Conservation (phyloP, 768 basidiomycete species). For the Boletus pseudopeckii region DNA sequence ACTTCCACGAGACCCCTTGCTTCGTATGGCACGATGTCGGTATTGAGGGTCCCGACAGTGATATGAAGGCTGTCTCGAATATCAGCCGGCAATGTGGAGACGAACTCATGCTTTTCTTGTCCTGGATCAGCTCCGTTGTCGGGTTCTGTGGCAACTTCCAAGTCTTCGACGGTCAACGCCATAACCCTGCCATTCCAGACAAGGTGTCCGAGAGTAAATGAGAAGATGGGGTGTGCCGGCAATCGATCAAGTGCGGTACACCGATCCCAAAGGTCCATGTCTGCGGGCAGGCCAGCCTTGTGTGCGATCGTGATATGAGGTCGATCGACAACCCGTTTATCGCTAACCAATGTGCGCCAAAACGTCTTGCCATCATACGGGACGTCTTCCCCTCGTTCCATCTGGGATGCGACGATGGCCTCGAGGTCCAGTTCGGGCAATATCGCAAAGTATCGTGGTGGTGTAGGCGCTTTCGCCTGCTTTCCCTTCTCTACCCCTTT, state of each 20-base stretch:
- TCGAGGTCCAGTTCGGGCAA: constrained; percentile 68
- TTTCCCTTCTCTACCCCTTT: constrained; percentile 16
- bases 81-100: constrained; percentile 43
- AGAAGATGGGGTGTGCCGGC: constrained; percentile 50
- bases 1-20: constrained; percentile 60
- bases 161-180: constrained; percentile 67
- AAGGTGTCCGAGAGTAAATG: constrained; percentile 56
- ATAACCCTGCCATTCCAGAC: constrained; percentile 80
- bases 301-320: constrained; percentile 93
- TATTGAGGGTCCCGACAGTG: constrained; percentile 73
- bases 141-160: constrained; percentile 38
- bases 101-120: constrained; percentile 44
- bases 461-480: constrained; percentile 19
- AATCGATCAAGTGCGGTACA: constrained; percentile 17
- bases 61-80: constrained; percentile 65
- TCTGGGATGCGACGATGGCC: constrained; percentile 40
- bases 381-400: constrained; percentile 35
- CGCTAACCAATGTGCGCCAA: constrained; percentile 45
- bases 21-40: constrained; percentile 59
- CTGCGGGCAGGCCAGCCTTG: constrained; percentile 40
- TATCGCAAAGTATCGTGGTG: constrained; percentile 74
- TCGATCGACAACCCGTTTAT: constrained; percentile 46
- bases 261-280: constrained; percentile 43
- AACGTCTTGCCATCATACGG: constrained; percentile 36
- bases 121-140: constrained; percentile 27